Evolutionary conservation across 768 basidiomycete genomes (phyloP).

Genomic region (Suillus occidentalis): DNA sequence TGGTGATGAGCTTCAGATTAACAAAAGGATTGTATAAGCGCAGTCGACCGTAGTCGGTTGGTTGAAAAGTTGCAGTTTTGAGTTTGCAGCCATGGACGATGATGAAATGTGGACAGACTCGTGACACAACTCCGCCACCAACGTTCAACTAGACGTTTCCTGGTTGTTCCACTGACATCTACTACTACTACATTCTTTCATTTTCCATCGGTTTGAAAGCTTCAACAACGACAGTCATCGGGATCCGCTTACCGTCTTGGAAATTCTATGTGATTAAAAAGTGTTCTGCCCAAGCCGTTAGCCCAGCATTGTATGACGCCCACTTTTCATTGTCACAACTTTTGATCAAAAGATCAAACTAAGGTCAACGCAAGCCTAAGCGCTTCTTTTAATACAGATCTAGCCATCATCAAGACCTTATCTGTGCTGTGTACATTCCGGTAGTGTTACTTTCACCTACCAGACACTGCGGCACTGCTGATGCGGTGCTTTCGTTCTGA

Average conservation of each 20-base stretch:
- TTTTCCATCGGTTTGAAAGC: neutral
- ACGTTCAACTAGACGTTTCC: neutral
- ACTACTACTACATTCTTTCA: neutral
- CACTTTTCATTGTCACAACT: neutral
- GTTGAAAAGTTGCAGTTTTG: neutral
- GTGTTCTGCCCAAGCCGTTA: neutral
- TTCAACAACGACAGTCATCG: neutral
- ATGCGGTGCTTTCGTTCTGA: neutral
- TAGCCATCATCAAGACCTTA: neutral
- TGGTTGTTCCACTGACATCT: neutral
- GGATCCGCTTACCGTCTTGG: neutral
- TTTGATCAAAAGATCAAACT: neutral
- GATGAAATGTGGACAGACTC: slow-evolving; percentile 7
- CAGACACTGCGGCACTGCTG: neutral
- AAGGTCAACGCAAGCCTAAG: slow-evolving; percentile 2
- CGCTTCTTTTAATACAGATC: neutral
- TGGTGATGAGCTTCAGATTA: neutral
- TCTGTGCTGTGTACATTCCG: neutral
- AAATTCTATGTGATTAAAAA: neutral
- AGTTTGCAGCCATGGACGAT: neutral
- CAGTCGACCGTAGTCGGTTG: neutral
- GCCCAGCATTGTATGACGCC: neutral
- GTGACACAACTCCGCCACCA: neutral
- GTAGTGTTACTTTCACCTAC: neutral
- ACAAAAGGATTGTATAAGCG: neutral